Percentiles rank a stretch among this genome's conserved stretches.
These are phyloP conservation scores for Aspergillus nomiae DNA, from an alignment of 2,329 filamentous ascomycete genomes.

Conservation along the genomic window DNA sequence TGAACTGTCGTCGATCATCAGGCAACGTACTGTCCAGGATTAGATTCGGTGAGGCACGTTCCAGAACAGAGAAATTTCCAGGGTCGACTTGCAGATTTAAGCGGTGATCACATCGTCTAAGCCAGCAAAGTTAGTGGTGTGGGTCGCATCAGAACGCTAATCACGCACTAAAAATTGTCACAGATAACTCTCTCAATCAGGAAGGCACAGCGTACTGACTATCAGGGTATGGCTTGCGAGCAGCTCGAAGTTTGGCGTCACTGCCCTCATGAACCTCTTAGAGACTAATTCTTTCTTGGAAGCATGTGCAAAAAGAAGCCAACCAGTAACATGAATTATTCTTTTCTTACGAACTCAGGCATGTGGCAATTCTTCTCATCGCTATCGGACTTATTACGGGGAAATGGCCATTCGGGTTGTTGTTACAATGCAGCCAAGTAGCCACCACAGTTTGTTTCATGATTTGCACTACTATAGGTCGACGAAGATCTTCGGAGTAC, in stretches of 20 bases:
- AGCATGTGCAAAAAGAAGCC: not conserved
- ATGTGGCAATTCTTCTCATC: not conserved
- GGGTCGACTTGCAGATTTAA: conserved; percentile 18
- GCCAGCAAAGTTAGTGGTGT: conserved; percentile 21
- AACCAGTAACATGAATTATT: not conserved
- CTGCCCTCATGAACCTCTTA: not conserved
- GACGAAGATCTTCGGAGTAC: conserved; percentile 8
- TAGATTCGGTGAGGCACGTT: conserved; percentile 24
- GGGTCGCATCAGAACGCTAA: conserved; percentile 12
- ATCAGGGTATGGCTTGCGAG: not conserved
- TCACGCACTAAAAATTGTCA: conserved; percentile 1
- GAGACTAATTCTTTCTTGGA: not conserved
- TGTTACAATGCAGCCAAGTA: not conserved
- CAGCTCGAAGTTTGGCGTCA: not conserved
- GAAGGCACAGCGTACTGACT: not conserved
- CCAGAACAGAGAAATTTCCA: conserved; percentile 20
- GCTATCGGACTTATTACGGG: not conserved
- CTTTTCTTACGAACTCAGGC: not conserved
- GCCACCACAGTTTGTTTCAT: not conserved
- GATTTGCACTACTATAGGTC: not conserved
- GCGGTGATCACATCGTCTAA: conserved; percentile 22
- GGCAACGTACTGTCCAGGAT: not conserved
- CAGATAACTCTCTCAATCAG: not conserved
- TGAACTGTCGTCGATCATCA: conserved; percentile 8
- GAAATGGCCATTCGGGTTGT: not conserved